phyloP scores from a whole-genome alignment of 257 asterid genomes.

The Rauvolfia tetraphylla region DNA sequence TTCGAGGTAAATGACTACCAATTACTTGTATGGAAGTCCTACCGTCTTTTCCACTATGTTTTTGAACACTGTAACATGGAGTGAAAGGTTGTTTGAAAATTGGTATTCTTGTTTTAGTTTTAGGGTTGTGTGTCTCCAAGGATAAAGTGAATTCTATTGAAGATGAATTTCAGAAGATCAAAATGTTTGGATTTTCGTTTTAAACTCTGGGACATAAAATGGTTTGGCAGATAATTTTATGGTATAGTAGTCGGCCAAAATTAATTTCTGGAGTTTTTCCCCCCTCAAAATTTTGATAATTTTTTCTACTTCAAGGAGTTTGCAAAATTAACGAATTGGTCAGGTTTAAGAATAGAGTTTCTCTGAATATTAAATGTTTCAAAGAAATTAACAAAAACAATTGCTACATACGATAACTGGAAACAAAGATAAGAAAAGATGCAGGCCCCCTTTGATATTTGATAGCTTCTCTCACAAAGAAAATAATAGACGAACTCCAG shows the following conservation, averaged over 20 bases:
- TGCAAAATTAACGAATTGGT: neutral
- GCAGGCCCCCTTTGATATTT: no score
- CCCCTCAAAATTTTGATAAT: neutral
- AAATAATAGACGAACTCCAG: no score
- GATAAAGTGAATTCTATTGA: neutral
- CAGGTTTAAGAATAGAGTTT: neutral
- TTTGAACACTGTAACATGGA: neutral
- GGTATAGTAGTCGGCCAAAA: neutral
- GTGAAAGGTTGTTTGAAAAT: neutral
- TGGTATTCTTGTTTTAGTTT: neutral
- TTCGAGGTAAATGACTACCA: neutral
- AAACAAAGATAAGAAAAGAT: no score
- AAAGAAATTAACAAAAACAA: no score
- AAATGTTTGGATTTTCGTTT: neutral
- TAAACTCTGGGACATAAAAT: neutral
- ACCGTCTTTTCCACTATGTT: neutral
- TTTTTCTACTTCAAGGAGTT: neutral
- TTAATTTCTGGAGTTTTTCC: neutral
- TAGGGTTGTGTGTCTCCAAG: neutral
- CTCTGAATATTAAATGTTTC: no score
- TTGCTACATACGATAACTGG: no score
- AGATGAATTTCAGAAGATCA: neutral
- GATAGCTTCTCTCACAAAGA: no score
- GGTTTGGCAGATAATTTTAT: neutral
- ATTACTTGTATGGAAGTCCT: neutral